Evolutionary conservation across 441 rosid genomes (phyloP).

Genomic region (Aquilaria agallochum): DNA sequence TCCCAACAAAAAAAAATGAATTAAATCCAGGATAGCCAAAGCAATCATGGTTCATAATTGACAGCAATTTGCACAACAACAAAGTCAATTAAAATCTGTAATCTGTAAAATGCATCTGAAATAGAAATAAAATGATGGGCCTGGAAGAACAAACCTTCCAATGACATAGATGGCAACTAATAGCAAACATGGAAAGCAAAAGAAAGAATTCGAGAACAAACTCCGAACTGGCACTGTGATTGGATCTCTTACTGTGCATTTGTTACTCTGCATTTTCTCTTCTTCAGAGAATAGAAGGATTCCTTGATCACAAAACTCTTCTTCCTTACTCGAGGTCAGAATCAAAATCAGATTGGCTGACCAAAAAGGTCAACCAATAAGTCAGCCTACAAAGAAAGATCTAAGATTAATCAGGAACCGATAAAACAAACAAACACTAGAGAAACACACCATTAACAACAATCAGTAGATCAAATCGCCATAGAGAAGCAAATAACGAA

Average conservation of each 20-base stretch:
- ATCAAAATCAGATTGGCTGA: neutral
- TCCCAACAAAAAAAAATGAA: conserved; percentile 6
- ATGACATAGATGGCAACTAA: conserved; percentile 82
- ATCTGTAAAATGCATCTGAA: conserved; percentile 1
- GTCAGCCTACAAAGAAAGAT: too few species aligned
- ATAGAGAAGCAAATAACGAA: too few species aligned
- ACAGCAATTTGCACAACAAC: too few species aligned
- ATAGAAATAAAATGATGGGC: neutral
- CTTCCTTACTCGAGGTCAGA: too few species aligned
- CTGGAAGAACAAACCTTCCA: conserved; percentile 53
- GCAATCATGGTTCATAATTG: neutral
- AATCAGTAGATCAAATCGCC: too few species aligned
- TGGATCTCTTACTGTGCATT: conserved; percentile 37
- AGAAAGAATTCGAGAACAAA: conserved; percentile 40
- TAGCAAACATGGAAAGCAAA: conserved; percentile 69
- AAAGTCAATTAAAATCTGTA: neutral
- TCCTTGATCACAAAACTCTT: neutral
- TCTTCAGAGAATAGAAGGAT: neutral
- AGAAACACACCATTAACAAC: too few species aligned
- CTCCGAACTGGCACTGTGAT: conserved; percentile 33
- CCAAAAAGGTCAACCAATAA: too few species aligned
- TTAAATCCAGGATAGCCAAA: neutral
- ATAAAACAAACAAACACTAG: too few species aligned
- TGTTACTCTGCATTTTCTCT: conserved; percentile 37
- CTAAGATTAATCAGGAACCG: too few species aligned